Conservation (phyloP, 2,329 filamentous ascomycete species). For the Epichloe sp. region DNA sequence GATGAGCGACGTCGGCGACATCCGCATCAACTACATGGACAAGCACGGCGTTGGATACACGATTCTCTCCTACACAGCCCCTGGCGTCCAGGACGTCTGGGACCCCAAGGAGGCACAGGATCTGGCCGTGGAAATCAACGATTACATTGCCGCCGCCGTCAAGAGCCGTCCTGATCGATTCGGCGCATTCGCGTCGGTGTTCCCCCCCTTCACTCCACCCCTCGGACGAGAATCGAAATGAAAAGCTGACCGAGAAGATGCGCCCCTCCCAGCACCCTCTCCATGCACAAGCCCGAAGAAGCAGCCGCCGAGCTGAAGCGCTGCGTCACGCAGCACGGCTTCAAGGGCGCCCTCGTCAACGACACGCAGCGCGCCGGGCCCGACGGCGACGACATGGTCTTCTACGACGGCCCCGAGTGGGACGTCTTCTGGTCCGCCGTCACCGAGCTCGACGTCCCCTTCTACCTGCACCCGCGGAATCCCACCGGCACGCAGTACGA, state of each 20-base stretch:
- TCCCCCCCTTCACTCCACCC: no score
- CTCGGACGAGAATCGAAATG: neutral
- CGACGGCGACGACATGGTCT: slow-evolving; percentile 48
- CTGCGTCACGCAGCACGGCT: slow-evolving; percentile 44
- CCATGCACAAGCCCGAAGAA: slow-evolving; percentile 39
- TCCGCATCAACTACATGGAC: slow-evolving; percentile 29
- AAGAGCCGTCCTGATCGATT: slow-evolving; percentile 26
- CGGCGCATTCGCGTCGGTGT: slow-evolving; percentile 31
- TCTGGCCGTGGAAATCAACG: slow-evolving; percentile 29
- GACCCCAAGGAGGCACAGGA: slow-evolving; percentile 27
- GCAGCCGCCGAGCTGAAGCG: slow-evolving; percentile 37
- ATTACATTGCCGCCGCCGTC: slow-evolving; percentile 26
- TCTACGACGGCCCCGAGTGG: slow-evolving; percentile 49
- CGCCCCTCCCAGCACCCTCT: slow-evolving; percentile 23
- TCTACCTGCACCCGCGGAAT: slow-evolving; percentile 50
- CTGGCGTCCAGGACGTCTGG: slow-evolving; percentile 33
- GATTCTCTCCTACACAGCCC: slow-evolving; percentile 34
- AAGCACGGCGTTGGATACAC: slow-evolving; percentile 35
- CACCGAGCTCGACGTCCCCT: slow-evolving; percentile 46
- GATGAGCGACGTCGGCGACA: slow-evolving; percentile 30
- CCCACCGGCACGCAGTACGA: slow-evolving; percentile 43
- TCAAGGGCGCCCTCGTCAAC: slow-evolving; percentile 49
- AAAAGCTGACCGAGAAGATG: neutral
- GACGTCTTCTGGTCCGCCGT: slow-evolving; percentile 48
- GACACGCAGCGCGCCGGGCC: slow-evolving; percentile 45